Base-by-base conservation (phyloP, 1,284 basidiomycete genomes). In the Ganoderma meredithae region DNA sequence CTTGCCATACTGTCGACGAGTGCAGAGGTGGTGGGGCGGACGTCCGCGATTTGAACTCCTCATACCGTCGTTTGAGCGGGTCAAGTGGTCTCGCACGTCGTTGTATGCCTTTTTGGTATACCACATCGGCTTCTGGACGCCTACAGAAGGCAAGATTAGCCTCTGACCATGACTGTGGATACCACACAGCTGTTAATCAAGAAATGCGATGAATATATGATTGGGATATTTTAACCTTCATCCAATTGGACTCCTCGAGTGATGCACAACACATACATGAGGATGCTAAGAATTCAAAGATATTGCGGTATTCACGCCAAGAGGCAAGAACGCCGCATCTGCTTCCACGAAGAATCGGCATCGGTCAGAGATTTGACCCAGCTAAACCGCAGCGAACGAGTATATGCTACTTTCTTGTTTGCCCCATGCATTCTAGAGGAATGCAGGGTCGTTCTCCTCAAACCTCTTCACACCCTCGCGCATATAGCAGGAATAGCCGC, bases 71-170 rank as follows among this genome's bases (percentile, higher is more conserved):
- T 82, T 96, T 96, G 65, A 99, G 85, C 27, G 95, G 87, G 74
- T 96, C 95, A 19, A 94, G 76, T 1, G 96, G 96, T 17, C 93
- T 87, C 10, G 93, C 95, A 70, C 88, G 88, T 25, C 93, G 90
- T 61, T 90, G 86, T 71, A 99, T 94, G 22, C 97, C 97, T 60
- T 93, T 87, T 25, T 87, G 87, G 81, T 95, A 98, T 25, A 96
- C 87, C 59, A 88, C 85, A 72, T 98, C 95, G 3, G 97, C 96
- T 68, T 96, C 78, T 93, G 67, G 31, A 36, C 69, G 69, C 60
- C 75, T 76, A 55, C n/a, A 15, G 31, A 7, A 22, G 19, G 41
- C 13, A 22, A 63, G 39, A 63, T 63, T 43, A 63, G 27, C 7
- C n/a, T 12, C 25, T 40, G 15, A 43, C 13, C 22, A 22, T 17